Conservation (phyloP, 108 stramenopile species). For the Stephanodiscus minutulus region DNA sequence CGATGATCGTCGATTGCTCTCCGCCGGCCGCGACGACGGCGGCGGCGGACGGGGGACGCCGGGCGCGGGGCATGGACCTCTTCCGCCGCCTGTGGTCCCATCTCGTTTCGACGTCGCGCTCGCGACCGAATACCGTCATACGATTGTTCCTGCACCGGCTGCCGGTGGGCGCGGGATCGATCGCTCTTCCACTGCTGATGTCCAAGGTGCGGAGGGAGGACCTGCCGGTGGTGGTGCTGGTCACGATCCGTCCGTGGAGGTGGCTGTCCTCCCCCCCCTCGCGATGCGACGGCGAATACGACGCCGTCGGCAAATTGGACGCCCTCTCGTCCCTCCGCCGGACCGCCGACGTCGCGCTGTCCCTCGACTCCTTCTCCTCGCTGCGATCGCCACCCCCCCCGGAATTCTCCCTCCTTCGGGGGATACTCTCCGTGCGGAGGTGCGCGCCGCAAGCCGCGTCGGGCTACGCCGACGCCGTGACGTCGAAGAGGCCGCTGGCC, state of each 20-base stretch:
- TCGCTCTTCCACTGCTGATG: slow-evolving; percentile 71
- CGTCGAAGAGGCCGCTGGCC: slow-evolving; percentile 63
- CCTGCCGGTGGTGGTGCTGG: slow-evolving; percentile 73
- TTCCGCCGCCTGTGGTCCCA: slow-evolving; percentile 42
- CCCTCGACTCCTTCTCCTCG: slow-evolving; percentile 47
- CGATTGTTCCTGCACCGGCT: slow-evolving; percentile 68
- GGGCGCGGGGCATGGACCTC: slow-evolving; percentile 31
- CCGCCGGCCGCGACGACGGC: background rate
- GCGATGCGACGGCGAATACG: background rate
- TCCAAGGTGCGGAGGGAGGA: slow-evolving; percentile 60
- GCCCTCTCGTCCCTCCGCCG: slow-evolving; percentile 36
- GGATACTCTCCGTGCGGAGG: slow-evolving; percentile 70
- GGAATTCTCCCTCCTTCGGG: slow-evolving; percentile 78
- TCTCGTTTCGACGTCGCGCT: slow-evolving; percentile 25
- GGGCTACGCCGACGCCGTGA: slow-evolving; percentile 67
- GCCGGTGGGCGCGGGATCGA: slow-evolving; percentile 44
- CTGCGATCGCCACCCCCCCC: slow-evolving; percentile 68
- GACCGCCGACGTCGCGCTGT: slow-evolving; percentile 32
- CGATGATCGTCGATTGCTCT: slow-evolving; percentile 37
- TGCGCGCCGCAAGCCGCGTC: slow-evolving; percentile 57
- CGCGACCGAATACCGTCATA: slow-evolving; percentile 48
- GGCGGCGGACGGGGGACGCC: background rate
- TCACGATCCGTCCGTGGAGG: slow-evolving; percentile 59
- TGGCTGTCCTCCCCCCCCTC: slow-evolving; percentile 18
- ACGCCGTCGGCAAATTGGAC: slow-evolving; percentile 27